Conservation (phyloP, 116 monocot species). For the Iris pallida region DNA sequence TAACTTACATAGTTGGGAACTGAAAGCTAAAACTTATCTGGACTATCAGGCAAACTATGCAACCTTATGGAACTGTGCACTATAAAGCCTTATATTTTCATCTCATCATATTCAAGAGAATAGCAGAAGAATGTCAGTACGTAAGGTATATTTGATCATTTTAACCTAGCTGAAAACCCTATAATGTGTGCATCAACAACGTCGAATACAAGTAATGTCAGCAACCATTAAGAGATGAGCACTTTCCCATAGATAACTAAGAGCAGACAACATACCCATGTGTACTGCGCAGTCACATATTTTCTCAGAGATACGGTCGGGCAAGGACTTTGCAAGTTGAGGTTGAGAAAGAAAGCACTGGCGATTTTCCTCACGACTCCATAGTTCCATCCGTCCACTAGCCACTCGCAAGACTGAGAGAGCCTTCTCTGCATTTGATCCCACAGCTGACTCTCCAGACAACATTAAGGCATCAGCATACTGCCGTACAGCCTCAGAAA, state of each 20-base stretch:
- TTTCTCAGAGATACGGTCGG: slow-evolving; percentile 42
- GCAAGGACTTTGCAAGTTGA: slow-evolving; percentile 30
- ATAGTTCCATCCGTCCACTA: slow-evolving; percentile 45
- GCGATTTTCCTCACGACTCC: slow-evolving; percentile 32
- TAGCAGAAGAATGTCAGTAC: too few species aligned
- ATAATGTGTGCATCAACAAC: too few species aligned
- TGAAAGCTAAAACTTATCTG: too few species aligned
- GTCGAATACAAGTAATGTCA: too few species aligned
- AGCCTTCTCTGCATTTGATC: slow-evolving; percentile 46
- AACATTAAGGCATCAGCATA: slow-evolving; percentile 58
- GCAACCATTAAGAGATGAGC: too few species aligned
- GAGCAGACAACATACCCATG: slow-evolving; percentile 29
- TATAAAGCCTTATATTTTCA: too few species aligned
- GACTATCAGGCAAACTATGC: too few species aligned
- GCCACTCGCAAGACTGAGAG: slow-evolving; percentile 35
- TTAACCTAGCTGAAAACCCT: too few species aligned
- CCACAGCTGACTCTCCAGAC: slow-evolving; percentile 65
- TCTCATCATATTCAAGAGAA: too few species aligned
- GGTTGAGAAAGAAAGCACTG: slow-evolving; percentile 14
- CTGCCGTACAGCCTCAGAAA: slow-evolving; percentile 57
- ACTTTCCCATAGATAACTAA: not conserved
- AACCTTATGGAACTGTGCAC: too few species aligned
- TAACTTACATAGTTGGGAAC: too few species aligned
- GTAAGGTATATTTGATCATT: too few species aligned
- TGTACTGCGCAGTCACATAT: slow-evolving; percentile 34